Evolutionary conservation across 2,329 filamentous ascomycete genomes (phyloP), one percentile per base, ranked within the genome.

Genomic region (Fusarium lyarnte): DNA sequence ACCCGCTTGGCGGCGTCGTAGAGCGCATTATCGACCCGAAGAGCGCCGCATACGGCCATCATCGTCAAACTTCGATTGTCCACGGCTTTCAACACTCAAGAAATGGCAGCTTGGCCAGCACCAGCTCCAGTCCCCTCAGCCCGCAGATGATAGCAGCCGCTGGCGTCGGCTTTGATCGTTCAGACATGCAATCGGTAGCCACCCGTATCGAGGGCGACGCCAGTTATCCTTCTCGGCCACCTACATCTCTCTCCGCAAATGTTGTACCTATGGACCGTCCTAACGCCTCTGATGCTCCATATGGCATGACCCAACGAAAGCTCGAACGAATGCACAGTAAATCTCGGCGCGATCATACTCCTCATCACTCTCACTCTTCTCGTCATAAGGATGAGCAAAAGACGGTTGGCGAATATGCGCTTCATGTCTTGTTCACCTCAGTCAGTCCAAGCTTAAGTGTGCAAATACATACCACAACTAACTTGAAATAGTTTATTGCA

Each of bases 391-490:
- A 92, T 58, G 94, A 97, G 72, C 89, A 92, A 73, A 97, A 95
- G 82, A 98, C 95, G 0, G 95, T 98, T n/a, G 95, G 94, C 61
- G 96, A 99, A 85, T 98, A 97, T 88, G 96, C 96, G 25, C 86
- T 99, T 68, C 95, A 98, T 82, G 95, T 98, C 76, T 86, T 99
- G 46, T 98, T 98, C 82, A 98, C 96, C 74, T 94, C 95, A 69
- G 92, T 94, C 81, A 82, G 89, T 85, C 61, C 49, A 63, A 39
- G 59, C 60, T 25, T 33, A 39, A 43, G 41, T 16, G 23, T 42
- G 46, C 9, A 29, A 19, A 31, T 38, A 31, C 17, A 53, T 41
- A 36, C 31, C 63, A 29, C 58, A 45, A 58, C 73, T 78, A 39
- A 78, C 70, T 45, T 58, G 42, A 27, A 45, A 35, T 55, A 93